Percentiles rank a stretch among this genome's conserved stretches.
Conservation (phyloP, 306 rosid species). For the Begonia masoniana region DNA sequence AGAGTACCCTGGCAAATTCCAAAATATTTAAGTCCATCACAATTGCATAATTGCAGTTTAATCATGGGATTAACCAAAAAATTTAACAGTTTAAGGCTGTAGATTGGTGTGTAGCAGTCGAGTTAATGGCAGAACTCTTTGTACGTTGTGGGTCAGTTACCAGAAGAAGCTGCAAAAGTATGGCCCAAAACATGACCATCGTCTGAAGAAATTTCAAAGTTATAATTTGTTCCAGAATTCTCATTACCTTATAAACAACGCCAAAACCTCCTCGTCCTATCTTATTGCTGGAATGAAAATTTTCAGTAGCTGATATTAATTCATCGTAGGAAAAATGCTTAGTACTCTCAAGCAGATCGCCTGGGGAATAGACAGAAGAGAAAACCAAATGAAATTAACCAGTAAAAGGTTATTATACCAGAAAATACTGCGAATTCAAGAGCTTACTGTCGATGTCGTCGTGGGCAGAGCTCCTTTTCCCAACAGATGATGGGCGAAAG, state of each 20-base stretch:
- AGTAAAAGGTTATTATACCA: slow-evolving; percentile 5
- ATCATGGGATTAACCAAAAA: no score
- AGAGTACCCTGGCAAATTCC: slow-evolving; percentile 59
- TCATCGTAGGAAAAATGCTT: slow-evolving; percentile 52
- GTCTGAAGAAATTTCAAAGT: no score
- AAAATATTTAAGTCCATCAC: not conserved
- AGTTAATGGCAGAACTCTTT: no score
- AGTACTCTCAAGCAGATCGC: slow-evolving; percentile 30
- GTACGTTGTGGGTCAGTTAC: no score
- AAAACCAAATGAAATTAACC: slow-evolving; percentile 3
- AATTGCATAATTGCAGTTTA: no score
- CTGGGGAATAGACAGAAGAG: slow-evolving; percentile 27
- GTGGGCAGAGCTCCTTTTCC: slow-evolving; percentile 21
- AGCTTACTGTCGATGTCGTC: slow-evolving; percentile 42
- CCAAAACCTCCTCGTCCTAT: slow-evolving; percentile 95
- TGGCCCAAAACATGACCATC: no score
- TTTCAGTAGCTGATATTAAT: slow-evolving; percentile 56
- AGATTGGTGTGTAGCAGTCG: no score
- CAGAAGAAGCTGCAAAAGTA: no score
- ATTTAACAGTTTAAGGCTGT: no score
- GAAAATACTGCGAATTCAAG: not conserved
- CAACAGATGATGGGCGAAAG: slow-evolving; percentile 46
- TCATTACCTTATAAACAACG: slow-evolving; percentile 69
- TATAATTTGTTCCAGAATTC: not conserved
- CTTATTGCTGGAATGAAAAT: slow-evolving; percentile 52